phyloP scores from a whole-genome alignment of 2,329 filamentous ascomycete genomes.

The Trichothecium roseum region DNA sequence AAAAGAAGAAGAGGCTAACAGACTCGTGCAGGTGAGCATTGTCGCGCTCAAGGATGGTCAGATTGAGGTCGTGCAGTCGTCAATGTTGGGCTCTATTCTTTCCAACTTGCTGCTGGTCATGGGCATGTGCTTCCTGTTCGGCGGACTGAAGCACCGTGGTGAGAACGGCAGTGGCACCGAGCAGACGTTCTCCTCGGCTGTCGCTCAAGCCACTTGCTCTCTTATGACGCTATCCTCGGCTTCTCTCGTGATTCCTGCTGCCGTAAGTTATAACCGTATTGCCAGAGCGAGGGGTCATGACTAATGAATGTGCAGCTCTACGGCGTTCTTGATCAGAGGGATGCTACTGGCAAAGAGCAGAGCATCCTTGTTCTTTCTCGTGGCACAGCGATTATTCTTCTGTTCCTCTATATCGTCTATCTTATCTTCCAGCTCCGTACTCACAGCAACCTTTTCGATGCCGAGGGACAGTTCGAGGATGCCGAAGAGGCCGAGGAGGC shows the following conservation, averaged over 20 bases:
- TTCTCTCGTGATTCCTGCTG: slow-evolving; percentile 69
- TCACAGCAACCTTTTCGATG: slow-evolving; percentile 62
- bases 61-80: slow-evolving; percentile 93
- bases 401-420: slow-evolving; percentile 66
- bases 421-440: slow-evolving; percentile 69
- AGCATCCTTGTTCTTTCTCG: slow-evolving; percentile 65
- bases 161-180: slow-evolving; percentile 48
- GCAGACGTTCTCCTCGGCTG: slow-evolving; percentile 64
- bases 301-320: slow-evolving; percentile 40
- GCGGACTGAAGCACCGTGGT: slow-evolving; percentile 54
- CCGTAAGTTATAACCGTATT: slow-evolving; percentile 29
- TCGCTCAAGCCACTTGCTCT: slow-evolving; percentile 67
- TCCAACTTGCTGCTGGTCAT: slow-evolving; percentile 87
- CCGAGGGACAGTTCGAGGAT: slow-evolving; percentile 36
- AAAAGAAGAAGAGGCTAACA: slow-evolving; percentile 10
- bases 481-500: slow-evolving; percentile 31
- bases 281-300: not conserved
- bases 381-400: slow-evolving; percentile 64
- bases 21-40: slow-evolving; percentile 64
- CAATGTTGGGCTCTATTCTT: slow-evolving; percentile 91
- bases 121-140: slow-evolving; percentile 70
- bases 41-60: slow-evolving; percentile 77
- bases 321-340: slow-evolving; percentile 43
- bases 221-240: slow-evolving; percentile 68
- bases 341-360: slow-evolving; percentile 29